These are phyloP conservation scores for Fusarium foetens DNA, from an alignment of 2,329 filamentous ascomycete genomes.

Conservation along the genomic window DNA sequence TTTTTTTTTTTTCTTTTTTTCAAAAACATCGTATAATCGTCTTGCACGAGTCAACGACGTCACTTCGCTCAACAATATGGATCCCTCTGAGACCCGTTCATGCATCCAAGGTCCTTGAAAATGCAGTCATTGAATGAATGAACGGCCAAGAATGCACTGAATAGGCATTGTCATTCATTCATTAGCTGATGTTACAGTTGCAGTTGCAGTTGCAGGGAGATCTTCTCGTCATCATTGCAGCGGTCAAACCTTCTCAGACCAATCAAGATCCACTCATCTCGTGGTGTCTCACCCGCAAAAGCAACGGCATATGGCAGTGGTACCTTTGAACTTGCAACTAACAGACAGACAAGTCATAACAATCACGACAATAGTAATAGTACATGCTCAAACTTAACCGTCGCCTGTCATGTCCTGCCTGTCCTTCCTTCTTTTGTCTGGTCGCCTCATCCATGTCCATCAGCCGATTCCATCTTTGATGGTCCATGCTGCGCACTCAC, in stretches of 20 bases:
- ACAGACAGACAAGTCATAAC: background rate
- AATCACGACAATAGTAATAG: background rate
- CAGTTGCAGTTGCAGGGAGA: conserved; percentile 9
- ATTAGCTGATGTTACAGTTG: background rate
- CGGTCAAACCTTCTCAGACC: conserved; percentile 8
- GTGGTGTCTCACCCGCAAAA: conserved; percentile 36
- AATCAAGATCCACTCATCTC: conserved; percentile 34
- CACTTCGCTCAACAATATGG: conserved; percentile 26
- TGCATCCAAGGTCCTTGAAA: background rate
- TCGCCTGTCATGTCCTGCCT: background rate
- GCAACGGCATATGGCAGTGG: background rate
- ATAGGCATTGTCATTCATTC: background rate
- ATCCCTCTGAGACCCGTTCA: conserved; percentile 10
- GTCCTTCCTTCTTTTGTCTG: background rate
- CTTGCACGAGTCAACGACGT: conserved; percentile 30
- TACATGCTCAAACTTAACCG: background rate
- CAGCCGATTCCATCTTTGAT: background rate
- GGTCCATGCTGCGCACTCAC: conserved; percentile 2
- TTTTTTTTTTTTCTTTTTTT: too few relatives aligned
- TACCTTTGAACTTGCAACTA: background rate
- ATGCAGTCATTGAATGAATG: background rate
- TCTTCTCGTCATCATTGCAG: conserved; percentile 14
- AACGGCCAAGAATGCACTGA: background rate
- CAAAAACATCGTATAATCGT: background rate
- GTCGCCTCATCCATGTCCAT: background rate